Evolutionary conservation across 345 rosid genomes (phyloP), one percentile per base, ranked within the genome.

Genomic region (Sisymbrium irio): DNA sequence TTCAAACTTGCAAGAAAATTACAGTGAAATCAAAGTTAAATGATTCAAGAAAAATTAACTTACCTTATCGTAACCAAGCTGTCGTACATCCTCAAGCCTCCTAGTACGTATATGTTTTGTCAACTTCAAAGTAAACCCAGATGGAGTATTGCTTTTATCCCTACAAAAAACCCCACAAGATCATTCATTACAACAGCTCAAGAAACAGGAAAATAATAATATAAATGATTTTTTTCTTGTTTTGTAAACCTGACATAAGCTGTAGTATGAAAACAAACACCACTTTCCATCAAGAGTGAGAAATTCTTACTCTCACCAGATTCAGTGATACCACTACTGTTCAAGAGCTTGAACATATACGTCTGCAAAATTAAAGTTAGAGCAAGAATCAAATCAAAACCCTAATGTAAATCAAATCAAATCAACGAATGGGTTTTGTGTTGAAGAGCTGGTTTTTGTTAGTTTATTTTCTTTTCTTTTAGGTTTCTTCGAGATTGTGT

Each of bases 261-360:
- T 58, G 99, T 95, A 27, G 96, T 84, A 61, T 89, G 99, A 72
- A 96, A 83, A 53, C 97, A 97, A 54, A 86, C 93, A 41, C 99
- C 98, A 44, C 97, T 92, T 71, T 95, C 99, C 98, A 90, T 92
- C 71, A 96, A 78, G 73, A 96, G 71, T 69, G 89, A 75, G 71
- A 92, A 93, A 63, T 92, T 95, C 82, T 95, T 98, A 79, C 99
- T 92, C 79, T 96, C 99, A 3, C 99, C 98, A 9, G 99, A 96
- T 72, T 90, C 97, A 9, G 99, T 89, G 27, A 87, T 84, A 27
- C 99, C 99, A 32, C 99, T 92, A 71, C 99, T 96, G 67, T 92
- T 96, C 91, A 96, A 86, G 6, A 96, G 87, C 90, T 92, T 96
- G 93, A 96, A 92, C 57, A 89, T 84, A 74, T 90, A 96, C 7